Conservation (phyloP, 805 yeast species). For the Yarrowia sp. region DNA sequence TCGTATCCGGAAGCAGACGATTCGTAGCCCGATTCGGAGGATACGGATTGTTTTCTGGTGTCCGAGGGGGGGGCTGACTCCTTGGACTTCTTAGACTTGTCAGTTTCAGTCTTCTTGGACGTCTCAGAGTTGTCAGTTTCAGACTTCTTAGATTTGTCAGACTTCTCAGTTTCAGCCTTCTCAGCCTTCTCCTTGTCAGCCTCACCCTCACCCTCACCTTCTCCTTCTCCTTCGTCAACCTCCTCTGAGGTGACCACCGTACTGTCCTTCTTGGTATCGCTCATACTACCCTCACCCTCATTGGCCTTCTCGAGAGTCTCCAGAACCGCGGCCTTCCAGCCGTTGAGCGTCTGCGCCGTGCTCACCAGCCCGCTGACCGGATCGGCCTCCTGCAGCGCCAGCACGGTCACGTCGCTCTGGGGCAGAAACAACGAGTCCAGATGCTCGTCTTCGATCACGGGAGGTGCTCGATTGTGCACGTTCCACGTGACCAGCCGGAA, state of each 20-base stretch:
- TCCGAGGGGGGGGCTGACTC: no score
- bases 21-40: slow-evolving; percentile 9
- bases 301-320: slow-evolving; percentile 44
- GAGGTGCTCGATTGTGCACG: slow-evolving; percentile 46
- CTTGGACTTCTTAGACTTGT: not conserved
- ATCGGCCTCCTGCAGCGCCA: slow-evolving; percentile 61
- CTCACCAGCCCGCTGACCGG: slow-evolving; percentile 45
- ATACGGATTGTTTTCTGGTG: no score
- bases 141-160: slow-evolving; percentile 46
- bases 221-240: not conserved
- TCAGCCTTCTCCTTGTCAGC: slow-evolving; percentile 3
- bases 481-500: slow-evolving; percentile 49
- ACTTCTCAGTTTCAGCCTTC: not conserved
- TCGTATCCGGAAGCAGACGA: slow-evolving; percentile 11
- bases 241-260: not conserved
- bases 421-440: slow-evolving; percentile 41
- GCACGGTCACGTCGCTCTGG: slow-evolving; percentile 49
- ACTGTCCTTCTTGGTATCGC: not conserved
- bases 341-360: slow-evolving; percentile 24
- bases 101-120: not conserved
- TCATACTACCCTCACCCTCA: not conserved
- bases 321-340: slow-evolving; percentile 33
- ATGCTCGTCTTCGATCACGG: slow-evolving; percentile 41
- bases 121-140: slow-evolving; percentile 45
- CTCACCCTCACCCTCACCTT: not conserved